Evolutionary conservation across 1,139 yeast species (phyloP), one percentile per base, ranked within the genome.

Genomic region (Saccharomycopsis hybrid): DNA sequence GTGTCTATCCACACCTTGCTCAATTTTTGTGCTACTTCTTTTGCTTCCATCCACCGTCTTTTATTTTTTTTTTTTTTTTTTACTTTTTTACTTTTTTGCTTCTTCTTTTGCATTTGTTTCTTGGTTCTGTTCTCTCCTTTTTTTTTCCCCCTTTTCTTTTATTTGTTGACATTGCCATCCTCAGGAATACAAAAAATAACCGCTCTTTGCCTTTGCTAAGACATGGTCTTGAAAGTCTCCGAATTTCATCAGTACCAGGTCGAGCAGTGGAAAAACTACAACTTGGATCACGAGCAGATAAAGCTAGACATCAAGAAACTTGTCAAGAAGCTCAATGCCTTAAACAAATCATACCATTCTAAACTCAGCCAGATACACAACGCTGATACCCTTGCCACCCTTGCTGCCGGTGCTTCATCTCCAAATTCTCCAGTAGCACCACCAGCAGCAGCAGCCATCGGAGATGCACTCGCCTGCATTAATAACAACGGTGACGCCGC

Each of bases 291-390:
- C 25, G 41, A 9, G 13, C 44, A 44, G 37, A 8, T 50, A 8
- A 53, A 48, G 32, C n/a, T 25, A 13, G 55, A 53, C 11, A 48
- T 44, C 35, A 37, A 39, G 24, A 47, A 43, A 30, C 44, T 51
- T 3, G 46, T 48, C 5, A n/a, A 37, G 9, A 48, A 32, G 32
- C 42, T 48, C 5, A 35, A n/a, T 5, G 35, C 18, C 8, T 25
- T 41, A 7, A 44, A 31, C 3, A 35, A 32, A 24, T 37, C 28
- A n/a, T 43, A 48, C n/a, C 27, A 13, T 18, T 3, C 24, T 5
- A 30, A 44, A 13, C 4, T 25, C 27, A 11, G 29, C 9, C 39
- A 18, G 40, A 7, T 27, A 24, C 13, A 31, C 11, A 41, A 36
- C 33, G 13, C 13, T 11, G 37, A 35, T 5, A 40, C 5, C 7